Percentiles rank a stretch among this genome's conserved stretches.
Conservation (phyloP, 1,284 basidiomycete species). For the Phellopilus nigrolimitatus region DNA sequence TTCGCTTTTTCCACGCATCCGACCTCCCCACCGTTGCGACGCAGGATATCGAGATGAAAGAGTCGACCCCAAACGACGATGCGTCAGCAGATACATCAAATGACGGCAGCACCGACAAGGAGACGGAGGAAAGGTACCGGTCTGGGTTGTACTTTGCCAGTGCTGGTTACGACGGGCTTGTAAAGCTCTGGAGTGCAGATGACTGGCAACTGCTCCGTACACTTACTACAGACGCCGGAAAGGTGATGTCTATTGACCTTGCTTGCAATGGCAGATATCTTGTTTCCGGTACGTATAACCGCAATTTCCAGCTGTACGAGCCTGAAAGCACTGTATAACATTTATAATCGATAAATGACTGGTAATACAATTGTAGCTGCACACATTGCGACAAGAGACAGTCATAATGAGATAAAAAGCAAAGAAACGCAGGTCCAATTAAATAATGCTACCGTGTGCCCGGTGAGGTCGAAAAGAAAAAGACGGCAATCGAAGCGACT, state of each 20-base stretch:
- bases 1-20: constrained; percentile 84
- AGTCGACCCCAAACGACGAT: constrained; percentile 30
- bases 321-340: constrained; percentile 48
- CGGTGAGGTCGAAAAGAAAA: constrained; percentile 12
- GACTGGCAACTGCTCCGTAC: constrained; percentile 93
- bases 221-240: constrained; percentile 89
- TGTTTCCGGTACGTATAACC: constrained; percentile 87
- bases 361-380: constrained; percentile 22
- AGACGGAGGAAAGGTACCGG: constrained; percentile 68
- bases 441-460: constrained; percentile 4
- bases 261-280: constrained; percentile 79
- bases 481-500: not conserved
- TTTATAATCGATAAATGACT: constrained; percentile 22
- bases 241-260: constrained; percentile 97
- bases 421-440: not conserved
- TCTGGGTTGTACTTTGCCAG: constrained; percentile 92
- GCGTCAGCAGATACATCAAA: constrained; percentile 21
- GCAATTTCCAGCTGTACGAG: constrained; percentile 89
- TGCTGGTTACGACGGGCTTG: constrained; percentile 91
- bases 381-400: constrained; percentile 9
- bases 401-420: constrained; percentile 7
- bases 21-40: constrained; percentile 33
- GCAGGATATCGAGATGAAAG: constrained; percentile 37
- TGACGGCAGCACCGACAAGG: constrained; percentile 33
- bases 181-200: constrained; percentile 96